Evolutionary conservation across 179 eudicot genomes (phyloP).

Genomic region (Drosera spatulata): DNA sequence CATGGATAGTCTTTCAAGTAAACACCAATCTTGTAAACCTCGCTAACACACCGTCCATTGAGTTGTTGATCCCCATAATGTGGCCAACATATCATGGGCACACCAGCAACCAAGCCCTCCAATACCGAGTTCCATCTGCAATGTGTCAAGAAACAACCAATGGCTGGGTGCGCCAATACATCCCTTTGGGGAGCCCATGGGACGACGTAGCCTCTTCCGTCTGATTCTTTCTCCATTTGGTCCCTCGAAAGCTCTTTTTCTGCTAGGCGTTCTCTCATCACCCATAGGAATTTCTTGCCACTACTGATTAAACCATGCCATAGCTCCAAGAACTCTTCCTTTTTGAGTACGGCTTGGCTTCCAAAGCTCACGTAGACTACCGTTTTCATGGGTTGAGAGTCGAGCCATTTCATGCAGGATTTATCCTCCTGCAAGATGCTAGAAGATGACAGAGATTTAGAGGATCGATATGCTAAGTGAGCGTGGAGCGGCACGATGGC

Average conservation of each 20-base stretch:
- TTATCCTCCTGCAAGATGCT: background rate
- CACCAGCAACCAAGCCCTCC: conserved; percentile 2
- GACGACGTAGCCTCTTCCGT: background rate
- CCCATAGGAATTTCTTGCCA: background rate
- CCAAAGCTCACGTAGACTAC: conserved; percentile 3
- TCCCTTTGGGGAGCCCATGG: conserved; percentile 8
- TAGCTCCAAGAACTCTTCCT: background rate
- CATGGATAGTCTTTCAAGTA: conserved; percentile 12
- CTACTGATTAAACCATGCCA: background rate
- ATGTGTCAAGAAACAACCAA: conserved; percentile 9
- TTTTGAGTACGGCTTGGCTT: background rate
- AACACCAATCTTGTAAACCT: conserved; percentile 13
- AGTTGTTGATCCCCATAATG: conserved; percentile 7
- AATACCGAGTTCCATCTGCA: background rate
- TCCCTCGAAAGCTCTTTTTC: background rate
- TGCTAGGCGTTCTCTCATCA: background rate
- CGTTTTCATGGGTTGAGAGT: background rate
- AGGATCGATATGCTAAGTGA: background rate
- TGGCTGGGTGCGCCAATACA: conserved; percentile 4
- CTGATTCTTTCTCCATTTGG: background rate
- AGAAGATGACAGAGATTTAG: background rate
- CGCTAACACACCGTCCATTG: conserved; percentile 11
- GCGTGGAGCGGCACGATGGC: background rate
- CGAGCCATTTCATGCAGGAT: conserved; percentile 3
- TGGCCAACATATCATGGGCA: conserved; percentile 12